Base-by-base conservation (phyloP, 768 basidiomycete species). In the Serendipita vermifera region DNA sequence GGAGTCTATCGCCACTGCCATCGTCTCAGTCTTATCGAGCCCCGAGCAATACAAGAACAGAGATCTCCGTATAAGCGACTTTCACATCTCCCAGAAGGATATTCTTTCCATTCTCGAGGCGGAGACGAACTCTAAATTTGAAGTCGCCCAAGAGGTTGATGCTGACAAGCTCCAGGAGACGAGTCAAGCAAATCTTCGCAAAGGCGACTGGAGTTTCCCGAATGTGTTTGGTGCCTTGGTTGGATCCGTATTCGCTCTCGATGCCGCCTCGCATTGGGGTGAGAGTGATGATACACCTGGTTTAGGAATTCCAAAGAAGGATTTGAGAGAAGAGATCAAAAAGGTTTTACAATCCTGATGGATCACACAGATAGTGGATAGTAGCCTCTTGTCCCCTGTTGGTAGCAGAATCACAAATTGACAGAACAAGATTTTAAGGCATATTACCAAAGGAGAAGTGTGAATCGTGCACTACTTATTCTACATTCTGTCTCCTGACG, bases 41-140 rank as follows among this genome's bases (percentile, higher is more conserved):
- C 38, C 55, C 3, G 38, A 38, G 9, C n/a, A 56, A n/a, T 56
- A 40, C 38, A 24, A 13, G 3, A 56, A 56, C 55, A 38, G 55
- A 3, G n/a, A 31, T 20, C 9, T 56, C 5, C 55, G 55, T 39
- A n/a, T 41, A 5, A 26, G 36, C 20, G 55, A 56, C 38, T 38
- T 41, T n/a, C 14, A 24, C 38, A 2, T 56, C 39, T 24, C n/a
- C 38, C 55, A 56, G 39, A 15, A 27, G n/a, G 20, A 56, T 15
- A 9, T 56, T 39, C 31, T 33, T 0, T 20, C 26, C 24, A 4
- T 32, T 33, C 3, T 56, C 4, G 55, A 56, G 29, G 31, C 26
- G 55, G 55, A 24, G 20, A 41, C 55, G 3, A 26, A 27, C 15
- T 5, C 31, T 15, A 40, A 38, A 26, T 56, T 15, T 14, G 38